Evolutionary conservation across 2,329 filamentous ascomycete genomes (phyloP), one percentile per base, ranked within the genome.

Genomic region (Arthrinium puccinioides): DNA sequence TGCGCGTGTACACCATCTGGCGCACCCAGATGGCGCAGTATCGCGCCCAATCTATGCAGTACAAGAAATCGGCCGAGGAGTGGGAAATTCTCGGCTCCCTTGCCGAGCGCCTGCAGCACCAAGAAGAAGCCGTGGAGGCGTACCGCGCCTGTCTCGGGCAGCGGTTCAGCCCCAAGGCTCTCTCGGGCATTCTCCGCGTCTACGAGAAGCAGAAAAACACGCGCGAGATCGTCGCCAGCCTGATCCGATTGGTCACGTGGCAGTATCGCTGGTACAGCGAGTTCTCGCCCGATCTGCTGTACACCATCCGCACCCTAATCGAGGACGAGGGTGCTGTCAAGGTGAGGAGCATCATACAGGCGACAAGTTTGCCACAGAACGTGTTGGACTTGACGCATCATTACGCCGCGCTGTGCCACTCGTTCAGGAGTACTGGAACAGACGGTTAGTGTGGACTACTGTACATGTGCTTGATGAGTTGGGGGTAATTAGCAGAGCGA

Each of bases 231-330:
- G 74, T 97, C 6, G 84, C 81, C 20, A 82, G 86, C n/a, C 71
- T 96, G 41, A 96, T 98, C 47, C 74, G 88, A 36, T 69, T 98
- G 28, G 87, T 97, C 23, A 92, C 90, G 10, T 98, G 92, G 92
- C 92, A 98, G 65, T 98, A 96, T 64, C 76, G 92, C 49, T 98
- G 92, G 92, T 98, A 98, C 67, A 96, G 89, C 39, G 92, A 98
- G 75, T 98, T 98, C 65, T 96, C 89, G 14, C 92, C 92, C 1
- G 82, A 89, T 46, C 74, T 98, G 29, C 75, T 98, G 37, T 87
- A 82, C 61, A 83, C 86, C 4, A 86, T 97, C 53, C 82, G 92
- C 44, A 88, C 86, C 48, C 70, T 98, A 48, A 98, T 98, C 56
- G 92, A 97, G 63, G 89, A 96, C 49, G 92, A 98, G 63, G 92